Evolutionary conservation across 768 basidiomycete genomes (phyloP).

Genomic region (Cystofilobasidium macerans): DNA sequence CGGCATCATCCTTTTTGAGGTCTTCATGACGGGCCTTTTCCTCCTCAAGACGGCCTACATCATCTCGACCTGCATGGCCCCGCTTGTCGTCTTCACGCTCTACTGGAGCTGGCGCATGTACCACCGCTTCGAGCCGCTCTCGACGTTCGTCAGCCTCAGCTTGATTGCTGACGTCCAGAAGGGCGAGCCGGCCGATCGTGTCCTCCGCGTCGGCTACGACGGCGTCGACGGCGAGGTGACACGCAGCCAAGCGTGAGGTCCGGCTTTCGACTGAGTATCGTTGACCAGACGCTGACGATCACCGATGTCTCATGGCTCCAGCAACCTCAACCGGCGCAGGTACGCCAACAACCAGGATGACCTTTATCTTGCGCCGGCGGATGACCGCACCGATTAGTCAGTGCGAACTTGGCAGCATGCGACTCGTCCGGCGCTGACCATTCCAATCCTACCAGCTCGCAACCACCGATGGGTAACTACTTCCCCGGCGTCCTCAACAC

Average conservation of each 20-base stretch:
- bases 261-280: too few relatives aligned
- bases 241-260: slow-evolving; percentile 67
- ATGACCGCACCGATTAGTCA: slow-evolving; percentile 76
- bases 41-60: slow-evolving; percentile 53
- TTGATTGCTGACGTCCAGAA: slow-evolving; percentile 80
- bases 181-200: slow-evolving; percentile 73
- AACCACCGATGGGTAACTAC: slow-evolving; percentile 94
- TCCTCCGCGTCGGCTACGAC: slow-evolving; percentile 45
- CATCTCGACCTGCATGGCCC: slow-evolving; percentile 55
- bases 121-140: slow-evolving; percentile 56
- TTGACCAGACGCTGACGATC: background rate
- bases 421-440: slow-evolving; percentile 2
- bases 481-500: slow-evolving; percentile 76
- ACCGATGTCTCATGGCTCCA: background rate
- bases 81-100: slow-evolving; percentile 62
- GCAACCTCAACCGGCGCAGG: slow-evolving; percentile 70
- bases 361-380: slow-evolving; percentile 87
- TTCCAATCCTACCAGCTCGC: slow-evolving; percentile 48
- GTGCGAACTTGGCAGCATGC: too few relatives aligned
- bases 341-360: slow-evolving; percentile 92
- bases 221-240: slow-evolving; percentile 52
- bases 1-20: slow-evolving; percentile 73
- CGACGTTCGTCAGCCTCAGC: slow-evolving; percentile 69
- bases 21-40: slow-evolving; percentile 97
- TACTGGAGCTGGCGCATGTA: slow-evolving; percentile 73